phyloP scores from a whole-genome alignment of 805 yeast species.

The Komagataella pastoris region DNA sequence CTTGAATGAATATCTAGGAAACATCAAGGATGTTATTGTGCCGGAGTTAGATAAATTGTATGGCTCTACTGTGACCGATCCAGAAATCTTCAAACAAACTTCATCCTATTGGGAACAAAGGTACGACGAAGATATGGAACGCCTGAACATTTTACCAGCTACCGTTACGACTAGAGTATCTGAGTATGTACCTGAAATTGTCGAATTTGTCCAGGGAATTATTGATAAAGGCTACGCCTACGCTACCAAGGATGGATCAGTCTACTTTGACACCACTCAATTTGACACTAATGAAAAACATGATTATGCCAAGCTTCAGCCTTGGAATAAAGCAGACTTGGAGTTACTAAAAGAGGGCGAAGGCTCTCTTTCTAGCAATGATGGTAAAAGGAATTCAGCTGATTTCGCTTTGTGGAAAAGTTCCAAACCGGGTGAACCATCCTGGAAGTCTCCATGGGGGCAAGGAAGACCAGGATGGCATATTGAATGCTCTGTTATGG shows the following conservation, averaged over 20 bases:
- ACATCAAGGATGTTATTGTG: conserved; percentile 65
- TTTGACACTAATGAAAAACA: conserved; percentile 67
- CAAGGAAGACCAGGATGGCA: conserved; percentile 99
- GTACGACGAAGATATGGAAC: conserved; percentile 76
- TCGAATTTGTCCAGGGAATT: conserved; percentile 63
- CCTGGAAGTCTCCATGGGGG: conserved; percentile 96
- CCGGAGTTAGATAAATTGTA: conserved; percentile 56
- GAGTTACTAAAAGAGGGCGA: conserved; percentile 89
- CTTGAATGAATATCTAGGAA: conserved; percentile 26
- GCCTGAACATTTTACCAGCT: conserved; percentile 75
- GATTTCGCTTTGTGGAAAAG: conserved; percentile 97
- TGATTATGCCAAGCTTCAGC: conserved; percentile 90
- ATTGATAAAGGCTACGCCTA: conserved; percentile 77
- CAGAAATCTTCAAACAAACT: conserved; percentile 64
- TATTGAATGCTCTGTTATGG: conserved; percentile 98
- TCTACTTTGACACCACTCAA: conserved; percentile 82
- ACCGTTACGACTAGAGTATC: conserved; percentile 86
- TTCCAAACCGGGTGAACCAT: conserved; percentile 94
- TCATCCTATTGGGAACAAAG: conserved; percentile 85
- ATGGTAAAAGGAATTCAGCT: conserved; percentile 57
- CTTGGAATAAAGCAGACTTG: conserved; percentile 90
- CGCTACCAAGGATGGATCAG: conserved; percentile 76
- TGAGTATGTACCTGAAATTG: conserved; percentile 89
- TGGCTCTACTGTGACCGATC: conserved; percentile 76
- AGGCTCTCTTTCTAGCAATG: conserved; percentile 53